Base-by-base conservation (phyloP, 208 protist genomes). In the Leptomonas pyrrhocoris region DNA sequence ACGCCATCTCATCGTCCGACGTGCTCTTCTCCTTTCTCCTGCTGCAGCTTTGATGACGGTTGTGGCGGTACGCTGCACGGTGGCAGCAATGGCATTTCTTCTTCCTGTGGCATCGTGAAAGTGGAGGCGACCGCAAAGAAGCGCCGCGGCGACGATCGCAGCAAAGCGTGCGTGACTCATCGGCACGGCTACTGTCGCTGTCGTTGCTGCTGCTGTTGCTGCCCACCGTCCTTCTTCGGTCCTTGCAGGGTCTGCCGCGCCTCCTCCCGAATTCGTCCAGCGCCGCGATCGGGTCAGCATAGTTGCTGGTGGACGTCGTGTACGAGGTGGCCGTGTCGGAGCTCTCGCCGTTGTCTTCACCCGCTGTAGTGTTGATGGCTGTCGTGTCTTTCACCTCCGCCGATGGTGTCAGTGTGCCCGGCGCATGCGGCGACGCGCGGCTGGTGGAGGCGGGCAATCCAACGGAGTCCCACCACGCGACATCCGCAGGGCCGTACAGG, bases 391-490 rank as follows among this genome's bases (percentile, higher is more conserved):
- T 49, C 56, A 13, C 31, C 31, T 38, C 54, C 42, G 54, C 54
- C 28, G 56, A 27, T 4, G 0, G 21, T 21, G 13, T 21, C 15
- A 6, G 43, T 53, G 58, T 16, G 16, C 6, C 28, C n/a, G 27
- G 40, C 27, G 58, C 7, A 36, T 38, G 0, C 38, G 27, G 58
- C 21, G 43, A 21, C 48, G 31, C 21, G 60, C 34, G 23, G 51
- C 36, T 30, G 34, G 13, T 9, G 27, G n/a, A 19, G 18, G 15
- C n/a, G 36, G 28, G 62, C 43, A 31, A n/a, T 28, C 54, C 49
- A 27, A 46, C 30, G 7, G 73, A 71, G 38, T 94, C 89, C 89
- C 89, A 94, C 89, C 89, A 94, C 23, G 85, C 86, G 30, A 94
- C 81, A 18, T 66, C 68, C 9, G 73, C 58, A 1, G 89, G 66